These are phyloP conservation scores for Spergularia bocconei DNA, from an alignment of 148 eudicot genomes.

Conservation along the genomic window DNA sequence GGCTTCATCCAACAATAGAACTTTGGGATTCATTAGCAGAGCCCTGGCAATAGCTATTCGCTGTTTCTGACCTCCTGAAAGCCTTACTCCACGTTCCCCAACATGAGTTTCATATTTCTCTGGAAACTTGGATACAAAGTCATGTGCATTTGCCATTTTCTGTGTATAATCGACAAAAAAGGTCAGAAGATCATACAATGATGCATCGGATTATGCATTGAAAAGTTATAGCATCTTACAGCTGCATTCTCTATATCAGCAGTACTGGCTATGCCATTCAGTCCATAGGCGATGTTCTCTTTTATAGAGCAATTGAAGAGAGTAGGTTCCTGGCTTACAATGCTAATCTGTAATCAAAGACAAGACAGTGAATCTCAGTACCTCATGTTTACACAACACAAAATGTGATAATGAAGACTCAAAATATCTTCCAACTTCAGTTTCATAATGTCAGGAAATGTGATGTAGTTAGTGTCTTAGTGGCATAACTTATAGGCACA, in stretches of 20 bases:
- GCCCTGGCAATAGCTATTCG: slow-evolving; percentile 91
- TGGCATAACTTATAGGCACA: no score
- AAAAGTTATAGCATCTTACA: slow-evolving; percentile 41
- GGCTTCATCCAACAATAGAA: slow-evolving; percentile 86
- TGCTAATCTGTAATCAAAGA: slow-evolving; percentile 58
- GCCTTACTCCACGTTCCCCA: slow-evolving; percentile 88
- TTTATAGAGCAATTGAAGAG: slow-evolving; percentile 92
- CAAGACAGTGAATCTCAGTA: background rate
- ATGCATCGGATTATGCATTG: background rate
- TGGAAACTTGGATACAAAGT: slow-evolving; percentile 73
- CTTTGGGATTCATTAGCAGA: slow-evolving; percentile 72
- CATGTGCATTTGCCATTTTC: slow-evolving; percentile 99
- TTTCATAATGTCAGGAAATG: no score
- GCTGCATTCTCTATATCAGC: slow-evolving; percentile 80
- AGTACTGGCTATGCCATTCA: slow-evolving; percentile 65
- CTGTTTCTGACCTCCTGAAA: slow-evolving; percentile 95
- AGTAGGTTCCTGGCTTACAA: slow-evolving; percentile 93
- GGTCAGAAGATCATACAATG: background rate
- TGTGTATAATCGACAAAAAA: slow-evolving; percentile 25
- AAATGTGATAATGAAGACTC: no score
- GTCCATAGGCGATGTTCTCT: slow-evolving; percentile 88
- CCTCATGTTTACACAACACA: background rate
- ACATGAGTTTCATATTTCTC: slow-evolving; percentile 82
- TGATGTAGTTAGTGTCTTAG: no score
- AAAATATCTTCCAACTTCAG: no score